These are phyloP conservation scores for Encephalitozoon hellem DNA, from an alignment of 371 early-diverging fungal genomes.

Conservation along the genomic window DNA sequence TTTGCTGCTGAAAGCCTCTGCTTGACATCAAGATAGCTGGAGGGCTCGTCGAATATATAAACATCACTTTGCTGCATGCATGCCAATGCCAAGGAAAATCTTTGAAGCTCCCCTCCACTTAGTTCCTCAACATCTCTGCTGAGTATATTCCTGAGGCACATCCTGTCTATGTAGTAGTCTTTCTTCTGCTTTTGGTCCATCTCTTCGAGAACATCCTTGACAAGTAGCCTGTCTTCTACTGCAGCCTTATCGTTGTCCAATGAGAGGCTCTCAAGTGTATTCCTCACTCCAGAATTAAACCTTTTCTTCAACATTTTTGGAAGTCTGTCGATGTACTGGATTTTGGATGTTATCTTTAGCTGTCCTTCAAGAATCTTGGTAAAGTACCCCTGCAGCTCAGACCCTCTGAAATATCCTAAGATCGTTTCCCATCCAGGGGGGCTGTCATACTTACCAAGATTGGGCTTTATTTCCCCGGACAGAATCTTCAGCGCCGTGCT, in stretches of 20 bases:
- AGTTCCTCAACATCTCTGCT: constrained; percentile 76
- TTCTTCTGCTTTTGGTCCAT: constrained; percentile 69
- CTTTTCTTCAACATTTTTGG: constrained; percentile 72
- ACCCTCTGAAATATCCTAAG: constrained; percentile 88
- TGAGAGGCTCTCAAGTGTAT: not conserved
- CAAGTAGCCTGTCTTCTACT: constrained; percentile 60
- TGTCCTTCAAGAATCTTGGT: constrained; percentile 74
- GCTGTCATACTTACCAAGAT: constrained; percentile 70
- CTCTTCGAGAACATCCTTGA: constrained; percentile 67
- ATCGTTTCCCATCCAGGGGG: constrained; percentile 93
- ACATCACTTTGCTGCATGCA: constrained; percentile 79
- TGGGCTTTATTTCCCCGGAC: constrained; percentile 90
- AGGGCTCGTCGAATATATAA: constrained; percentile 99
- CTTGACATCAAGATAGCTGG: constrained; percentile 95
- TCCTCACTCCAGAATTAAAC: constrained; percentile 6
- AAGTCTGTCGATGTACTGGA: constrained; percentile 92
- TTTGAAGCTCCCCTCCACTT: constrained; percentile 97
- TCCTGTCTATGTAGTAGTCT: constrained; percentile 57
- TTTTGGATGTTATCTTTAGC: constrained; percentile 74
- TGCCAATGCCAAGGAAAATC: constrained; percentile 85
- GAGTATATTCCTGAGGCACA: constrained; percentile 73
- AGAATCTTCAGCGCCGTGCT: constrained; percentile 92
- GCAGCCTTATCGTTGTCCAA: not conserved
- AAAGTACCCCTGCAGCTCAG: constrained; percentile 95
- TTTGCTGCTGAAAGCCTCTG: constrained; percentile 92